phyloP scores from a whole-genome alignment of 2,329 filamentous ascomycete species.

The Diaporthe velutina region DNA sequence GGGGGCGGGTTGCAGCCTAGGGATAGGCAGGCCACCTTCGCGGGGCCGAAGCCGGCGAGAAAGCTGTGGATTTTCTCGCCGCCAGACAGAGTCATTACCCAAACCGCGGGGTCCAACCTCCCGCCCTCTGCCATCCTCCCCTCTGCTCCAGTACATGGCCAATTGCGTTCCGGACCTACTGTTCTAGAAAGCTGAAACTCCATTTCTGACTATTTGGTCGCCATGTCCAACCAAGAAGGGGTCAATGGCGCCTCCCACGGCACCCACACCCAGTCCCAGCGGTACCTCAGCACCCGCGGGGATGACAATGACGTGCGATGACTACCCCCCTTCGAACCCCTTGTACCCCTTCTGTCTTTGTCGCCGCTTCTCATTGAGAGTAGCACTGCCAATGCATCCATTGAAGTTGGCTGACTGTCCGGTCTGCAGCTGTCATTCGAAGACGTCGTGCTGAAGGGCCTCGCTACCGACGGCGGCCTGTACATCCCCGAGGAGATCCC shows the following conservation, averaged over 20 bases:
- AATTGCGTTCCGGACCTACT: not conserved
- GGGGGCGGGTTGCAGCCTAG: not conserved
- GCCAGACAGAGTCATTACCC: slow-evolving; percentile 3
- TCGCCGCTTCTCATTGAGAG: not conserved
- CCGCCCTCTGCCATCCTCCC: not conserved
- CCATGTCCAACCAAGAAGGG: slow-evolving; percentile 58
- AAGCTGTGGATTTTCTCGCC: slow-evolving; percentile 26
- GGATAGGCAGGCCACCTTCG: slow-evolving; percentile 1
- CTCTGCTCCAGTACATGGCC: not conserved
- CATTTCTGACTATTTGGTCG: slow-evolving; percentile 36
- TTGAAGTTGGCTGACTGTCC: not conserved
- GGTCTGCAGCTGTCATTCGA: slow-evolving; percentile 83
- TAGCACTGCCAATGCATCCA: slow-evolving; percentile 33
- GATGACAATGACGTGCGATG: slow-evolving; percentile 61
- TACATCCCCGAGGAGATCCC: slow-evolving; percentile 91
- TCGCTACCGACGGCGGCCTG: slow-evolving; percentile 87
- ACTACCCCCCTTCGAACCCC: slow-evolving; percentile 22
- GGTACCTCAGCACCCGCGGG: slow-evolving; percentile 65
- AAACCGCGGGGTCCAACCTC: slow-evolving; percentile 20
- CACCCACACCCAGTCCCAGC: slow-evolving; percentile 60
- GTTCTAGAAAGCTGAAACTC: not conserved
- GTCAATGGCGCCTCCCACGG: slow-evolving; percentile 49
- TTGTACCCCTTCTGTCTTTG: slow-evolving; percentile 24
- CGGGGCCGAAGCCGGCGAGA: slow-evolving; percentile 28
- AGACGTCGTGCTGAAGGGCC: slow-evolving; percentile 88